These are phyloP conservation scores for Asterella californica DNA, from an alignment of 225 moss, liverwort and hornwort genomes.

Conservation along the genomic window DNA sequence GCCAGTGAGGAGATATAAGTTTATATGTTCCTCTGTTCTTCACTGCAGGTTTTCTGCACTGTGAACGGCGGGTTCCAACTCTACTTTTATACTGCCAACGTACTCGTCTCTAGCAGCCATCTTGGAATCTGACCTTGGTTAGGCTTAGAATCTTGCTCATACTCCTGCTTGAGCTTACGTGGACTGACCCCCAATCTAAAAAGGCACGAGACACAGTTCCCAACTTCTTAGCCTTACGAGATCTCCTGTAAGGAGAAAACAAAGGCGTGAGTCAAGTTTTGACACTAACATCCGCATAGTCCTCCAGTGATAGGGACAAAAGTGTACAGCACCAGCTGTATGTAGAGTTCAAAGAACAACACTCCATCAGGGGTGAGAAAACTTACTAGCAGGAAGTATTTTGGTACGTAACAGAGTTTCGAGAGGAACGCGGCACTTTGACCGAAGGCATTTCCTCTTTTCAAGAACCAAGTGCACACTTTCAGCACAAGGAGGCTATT, in stretches of 20 bases:
- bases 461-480: not conserved
- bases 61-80: not conserved
- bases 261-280: not conserved
- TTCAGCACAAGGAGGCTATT: not conserved
- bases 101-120: not conserved
- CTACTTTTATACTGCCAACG: not conserved
- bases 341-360: not conserved
- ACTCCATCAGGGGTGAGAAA: not conserved
- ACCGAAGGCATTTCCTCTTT: not conserved
- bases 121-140: not conserved
- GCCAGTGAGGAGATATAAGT: not conserved
- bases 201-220: not conserved
- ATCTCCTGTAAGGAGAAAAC: not conserved
- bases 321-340: not conserved
- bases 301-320: not conserved
- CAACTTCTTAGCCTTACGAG: not conserved
- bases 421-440: not conserved
- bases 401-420: not conserved
- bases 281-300: not conserved
- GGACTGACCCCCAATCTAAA: not conserved
- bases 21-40: not conserved
- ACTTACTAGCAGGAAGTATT: not conserved
- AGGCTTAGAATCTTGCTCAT: not conserved
- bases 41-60: not conserved
- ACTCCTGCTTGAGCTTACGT: no score